Evolutionary conservation across 176 grass and related monocot species (phyloP).

Genomic region (Aegilops speltoides): DNA sequence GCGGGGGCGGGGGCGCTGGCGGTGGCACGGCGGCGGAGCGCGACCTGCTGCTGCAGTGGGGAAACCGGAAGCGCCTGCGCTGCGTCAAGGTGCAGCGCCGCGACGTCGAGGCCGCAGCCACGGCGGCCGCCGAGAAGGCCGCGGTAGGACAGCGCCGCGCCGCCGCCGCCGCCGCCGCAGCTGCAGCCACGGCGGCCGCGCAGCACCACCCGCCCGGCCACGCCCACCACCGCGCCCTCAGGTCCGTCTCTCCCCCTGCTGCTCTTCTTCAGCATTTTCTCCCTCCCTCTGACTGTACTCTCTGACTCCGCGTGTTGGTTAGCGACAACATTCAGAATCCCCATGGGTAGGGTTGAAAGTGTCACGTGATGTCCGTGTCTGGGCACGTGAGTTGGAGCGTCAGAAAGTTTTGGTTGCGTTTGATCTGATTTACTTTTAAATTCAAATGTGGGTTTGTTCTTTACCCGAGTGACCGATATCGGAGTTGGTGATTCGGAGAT

Average conservation of each 20-base stretch:
- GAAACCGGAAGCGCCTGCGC: conserved; percentile 78
- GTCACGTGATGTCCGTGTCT: conserved; percentile 25
- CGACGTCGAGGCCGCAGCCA: conserved; percentile 53
- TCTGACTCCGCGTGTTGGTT: conserved; percentile 8
- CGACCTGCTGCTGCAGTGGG: conserved; percentile 85
- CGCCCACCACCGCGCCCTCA: conserved; percentile 43
- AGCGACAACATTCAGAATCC: conserved; percentile 9
- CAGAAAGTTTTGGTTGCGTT: background rate
- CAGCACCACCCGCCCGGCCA: conserved; percentile 40
- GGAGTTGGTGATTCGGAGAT: background rate
- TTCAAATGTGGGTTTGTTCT: background rate
- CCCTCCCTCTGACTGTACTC: background rate
- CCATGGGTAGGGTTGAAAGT: background rate
- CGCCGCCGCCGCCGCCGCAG: background rate
- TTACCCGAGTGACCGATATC: background rate
- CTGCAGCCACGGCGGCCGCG: conserved; percentile 27
- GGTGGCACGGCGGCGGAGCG: conserved; percentile 45
- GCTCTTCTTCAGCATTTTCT: background rate
- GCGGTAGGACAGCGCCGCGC: conserved; percentile 58
- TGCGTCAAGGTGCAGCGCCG: conserved; percentile 83
- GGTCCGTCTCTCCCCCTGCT: conserved; percentile 28
- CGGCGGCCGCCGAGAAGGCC: conserved; percentile 48
- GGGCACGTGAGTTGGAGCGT: conserved; percentile 23
- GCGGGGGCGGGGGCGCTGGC: conserved; percentile 7
- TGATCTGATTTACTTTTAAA: conserved; percentile 22